Evolutionary conservation across 1,284 basidiomycete species (phyloP).

Genomic region (Irpex sp.): DNA sequence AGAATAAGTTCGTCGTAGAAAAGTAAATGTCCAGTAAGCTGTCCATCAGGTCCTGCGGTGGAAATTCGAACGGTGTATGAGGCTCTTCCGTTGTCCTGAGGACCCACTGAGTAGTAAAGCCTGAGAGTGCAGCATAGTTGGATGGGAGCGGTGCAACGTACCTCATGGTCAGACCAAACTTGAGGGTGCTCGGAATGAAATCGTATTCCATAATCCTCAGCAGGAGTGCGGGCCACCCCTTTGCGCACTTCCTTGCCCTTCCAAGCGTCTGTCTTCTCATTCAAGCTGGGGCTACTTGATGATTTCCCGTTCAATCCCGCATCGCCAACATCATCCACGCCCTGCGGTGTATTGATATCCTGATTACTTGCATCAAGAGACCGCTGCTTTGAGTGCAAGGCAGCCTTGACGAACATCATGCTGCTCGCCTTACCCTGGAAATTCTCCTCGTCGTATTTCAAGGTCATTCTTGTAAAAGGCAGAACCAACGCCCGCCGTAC

Average conservation of each 20-base stretch:
- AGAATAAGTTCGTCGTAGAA: slow-evolving; percentile 50
- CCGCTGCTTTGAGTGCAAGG: slow-evolving; percentile 5
- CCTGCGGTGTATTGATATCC: not conserved
- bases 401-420: slow-evolving; percentile 6
- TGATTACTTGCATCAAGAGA: not conserved
- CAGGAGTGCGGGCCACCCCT: not conserved
- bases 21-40: slow-evolving; percentile 73
- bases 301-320: too few species aligned
- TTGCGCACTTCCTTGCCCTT: not conserved
- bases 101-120: slow-evolving; percentile 17
- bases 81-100: not conserved
- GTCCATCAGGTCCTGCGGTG: slow-evolving; percentile 23
- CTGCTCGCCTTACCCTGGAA: slow-evolving; percentile 14
- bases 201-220: too few species aligned
- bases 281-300: too few species aligned
- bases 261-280: not conserved
- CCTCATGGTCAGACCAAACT: not conserved
- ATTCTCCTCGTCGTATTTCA: not conserved
- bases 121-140: not conserved
- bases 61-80: slow-evolving; percentile 54
- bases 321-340: too few species aligned
- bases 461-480: not conserved
- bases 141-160: not conserved
- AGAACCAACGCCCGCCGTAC: not conserved
- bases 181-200: too few species aligned